Evolutionary conservation across 2,329 filamentous ascomycete species (phyloP), one percentile per base, ranked within the genome.

Genomic region (Nemania serpens): DNA sequence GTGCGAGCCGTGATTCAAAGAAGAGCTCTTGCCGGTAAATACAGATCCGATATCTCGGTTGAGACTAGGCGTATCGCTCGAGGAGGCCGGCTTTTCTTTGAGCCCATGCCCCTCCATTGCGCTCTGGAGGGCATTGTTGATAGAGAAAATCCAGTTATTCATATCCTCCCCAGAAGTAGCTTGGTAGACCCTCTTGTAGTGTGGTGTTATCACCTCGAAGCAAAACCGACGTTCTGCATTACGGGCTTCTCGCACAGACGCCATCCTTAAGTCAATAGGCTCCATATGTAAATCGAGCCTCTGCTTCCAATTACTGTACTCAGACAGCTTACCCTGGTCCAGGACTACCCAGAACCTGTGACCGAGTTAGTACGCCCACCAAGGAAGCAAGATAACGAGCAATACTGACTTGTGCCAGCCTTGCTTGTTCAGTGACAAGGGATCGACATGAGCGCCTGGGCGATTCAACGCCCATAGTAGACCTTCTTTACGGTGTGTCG

Each of bases 261-360:
- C 95, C 87, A 98, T 95, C 37, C 95, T 90, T 47, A 99, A 81
- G 75, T 99, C 96, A 66, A 99, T 98, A 0, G 95, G 95, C 1
- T 98, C 95, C 87, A 97, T 98, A 74, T 99, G 96, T 25, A 98
- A 81, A 75, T 99, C 95, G 22, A 99, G 84, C 74, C 88, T 94
- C 74, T 99, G 92, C 77, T 99, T 99, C 95, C 95, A 99, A 75
- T 99, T 98, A 74, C 93, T 97, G 77, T 99, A 99, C 73, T 99
- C 95, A 1, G 94, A 97, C 15, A 99, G 83, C 74, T 95, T 97
- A 22, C 95, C 95, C 76, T 97, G 93, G 74, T 98, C 96, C 46
- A 99, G 82, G 2, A 99, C 95, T 66, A 99, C 96, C 95, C 95
- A 99, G 77, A 98, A 99, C 73, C 93, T 96, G 69, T 12, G 4